phyloP scores from a whole-genome alignment of 768 basidiomycete species.

The Boletus pseudo-olivaceus region DNA sequence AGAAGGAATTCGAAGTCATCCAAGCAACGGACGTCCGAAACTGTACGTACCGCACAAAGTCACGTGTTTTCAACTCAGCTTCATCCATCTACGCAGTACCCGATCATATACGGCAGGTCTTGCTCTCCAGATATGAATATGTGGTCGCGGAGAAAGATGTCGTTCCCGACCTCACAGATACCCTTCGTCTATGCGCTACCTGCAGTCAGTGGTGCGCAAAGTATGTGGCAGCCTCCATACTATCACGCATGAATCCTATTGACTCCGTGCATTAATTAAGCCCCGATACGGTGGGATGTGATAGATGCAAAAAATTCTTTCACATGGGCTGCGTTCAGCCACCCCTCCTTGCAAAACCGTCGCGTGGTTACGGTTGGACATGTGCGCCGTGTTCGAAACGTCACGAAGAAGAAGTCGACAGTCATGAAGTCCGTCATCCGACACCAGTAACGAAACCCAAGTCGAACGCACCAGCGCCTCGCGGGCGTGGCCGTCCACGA shows the following conservation, averaged over 20 bases:
- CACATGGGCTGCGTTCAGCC: constrained; percentile 95
- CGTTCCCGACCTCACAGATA: constrained; percentile 84
- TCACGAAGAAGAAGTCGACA: constrained; percentile 83
- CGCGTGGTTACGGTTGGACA: constrained; percentile 96
- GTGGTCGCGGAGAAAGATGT: constrained; percentile 94
- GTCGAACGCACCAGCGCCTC: constrained; percentile 67
- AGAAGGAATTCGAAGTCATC: constrained; percentile 96
- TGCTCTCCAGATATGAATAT: constrained; percentile 87
- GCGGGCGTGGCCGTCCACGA: constrained; percentile 72
- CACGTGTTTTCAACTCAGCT: constrained; percentile 17
- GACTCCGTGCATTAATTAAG: constrained; percentile 40
- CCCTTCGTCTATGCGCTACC: constrained; percentile 77
- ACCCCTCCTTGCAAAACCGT: constrained; percentile 85
- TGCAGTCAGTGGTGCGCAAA: constrained; percentile 89
- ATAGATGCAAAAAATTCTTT: constrained; percentile 88
- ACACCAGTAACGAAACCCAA: constrained; percentile 56
- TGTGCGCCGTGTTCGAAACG: constrained; percentile 88
- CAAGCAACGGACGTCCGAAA: constrained; percentile 84
- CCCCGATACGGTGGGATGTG: constrained; percentile 83
- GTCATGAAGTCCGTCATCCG: constrained; percentile 61
- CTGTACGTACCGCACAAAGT: constrained; percentile 49
- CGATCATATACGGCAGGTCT: constrained; percentile 69
- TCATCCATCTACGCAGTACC: constrained; percentile 55
- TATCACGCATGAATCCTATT: constrained; percentile 17
- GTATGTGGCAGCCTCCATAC: constrained; percentile 42